These are phyloP conservation scores for Coemansia sp. DNA, from an alignment of 192 early-diverging fungal genomes.

Conservation along the genomic window DNA sequence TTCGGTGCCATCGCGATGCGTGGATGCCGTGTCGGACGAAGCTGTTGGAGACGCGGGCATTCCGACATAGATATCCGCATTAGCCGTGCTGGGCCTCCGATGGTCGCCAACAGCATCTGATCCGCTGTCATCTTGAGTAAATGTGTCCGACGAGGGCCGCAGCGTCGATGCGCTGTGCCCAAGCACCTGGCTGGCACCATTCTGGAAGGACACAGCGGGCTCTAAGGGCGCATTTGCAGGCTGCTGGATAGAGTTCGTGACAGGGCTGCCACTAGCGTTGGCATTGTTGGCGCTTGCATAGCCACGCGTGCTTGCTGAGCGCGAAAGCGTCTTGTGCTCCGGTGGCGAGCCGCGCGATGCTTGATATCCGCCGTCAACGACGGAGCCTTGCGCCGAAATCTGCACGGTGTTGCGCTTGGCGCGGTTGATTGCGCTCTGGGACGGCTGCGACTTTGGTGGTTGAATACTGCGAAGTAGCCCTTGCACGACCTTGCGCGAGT, in stretches of 20 bases:
- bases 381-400: constrained; percentile 20
- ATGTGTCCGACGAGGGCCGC: constrained; percentile 48
- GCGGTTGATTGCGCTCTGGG: constrained; percentile 40
- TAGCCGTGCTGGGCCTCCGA: constrained; percentile 7
- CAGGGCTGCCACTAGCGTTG: neutral
- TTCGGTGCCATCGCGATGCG: constrained; percentile 18
- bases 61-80: constrained; percentile 3
- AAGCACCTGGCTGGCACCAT: constrained; percentile 20
- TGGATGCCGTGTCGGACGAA: constrained; percentile 40
- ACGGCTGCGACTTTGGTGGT: constrained; percentile 40
- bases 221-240: neutral
- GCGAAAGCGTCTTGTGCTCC: constrained; percentile 4
- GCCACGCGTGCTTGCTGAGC: constrained; percentile 21
- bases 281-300: constrained; percentile 2
- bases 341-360: constrained; percentile 9
- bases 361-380: constrained; percentile 17
- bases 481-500: constrained; percentile 52
- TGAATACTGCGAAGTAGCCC: constrained; percentile 47
- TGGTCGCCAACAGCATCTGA: constrained; percentile 3
- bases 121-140: constrained; percentile 24
- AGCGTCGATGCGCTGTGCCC: constrained; percentile 46
- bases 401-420: constrained; percentile 54
- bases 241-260: neutral
- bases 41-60: constrained; percentile 22
- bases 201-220: constrained; percentile 6